phyloP scores from a whole-genome alignment of 257 asterid genomes.

The Perilla frutescens region DNA sequence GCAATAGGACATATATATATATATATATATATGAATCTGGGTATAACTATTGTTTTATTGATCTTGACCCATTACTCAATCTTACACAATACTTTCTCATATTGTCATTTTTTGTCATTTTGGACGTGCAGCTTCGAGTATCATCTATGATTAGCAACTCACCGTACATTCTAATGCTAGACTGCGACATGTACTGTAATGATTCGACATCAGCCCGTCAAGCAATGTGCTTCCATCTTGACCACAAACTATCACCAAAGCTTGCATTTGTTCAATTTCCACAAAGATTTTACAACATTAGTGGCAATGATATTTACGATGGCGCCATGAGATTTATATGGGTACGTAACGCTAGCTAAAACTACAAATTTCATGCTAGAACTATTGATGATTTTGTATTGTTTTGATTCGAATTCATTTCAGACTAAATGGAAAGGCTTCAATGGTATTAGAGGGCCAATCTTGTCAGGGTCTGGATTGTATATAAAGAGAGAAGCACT shows the following conservation, averaged over 20 bases:
- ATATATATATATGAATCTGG: too few relatives aligned
- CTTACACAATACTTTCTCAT: too few relatives aligned
- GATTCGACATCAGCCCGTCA: conserved; percentile 56
- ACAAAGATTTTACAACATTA: conserved; percentile 59
- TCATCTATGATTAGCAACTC: conserved; percentile 75
- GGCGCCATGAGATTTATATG: conserved; percentile 41
- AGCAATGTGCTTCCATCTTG: conserved; percentile 67
- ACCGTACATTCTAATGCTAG: conserved; percentile 57
- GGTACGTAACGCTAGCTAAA: conserved; percentile 31
- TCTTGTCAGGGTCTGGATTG: conserved; percentile 53
- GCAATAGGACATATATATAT: too few relatives aligned
- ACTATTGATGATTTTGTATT: not conserved
- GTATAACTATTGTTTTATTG: too few relatives aligned
- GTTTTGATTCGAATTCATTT: not conserved
- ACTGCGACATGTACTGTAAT: conserved; percentile 64
- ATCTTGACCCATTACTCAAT: too few relatives aligned
- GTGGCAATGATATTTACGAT: conserved; percentile 60
- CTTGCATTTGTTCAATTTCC: conserved; percentile 79
- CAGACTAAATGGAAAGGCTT: conserved; percentile 59
- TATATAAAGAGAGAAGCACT: conserved; percentile 64
- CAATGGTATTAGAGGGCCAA: conserved; percentile 62
- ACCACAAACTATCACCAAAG: conserved; percentile 43
- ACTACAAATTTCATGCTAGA: not conserved
- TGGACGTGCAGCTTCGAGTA: conserved; percentile 59
- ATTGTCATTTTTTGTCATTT: too few relatives aligned